Conservation (phyloP, 2,329 filamentous ascomycete species). For the Paradendryphiella salina region DNA sequence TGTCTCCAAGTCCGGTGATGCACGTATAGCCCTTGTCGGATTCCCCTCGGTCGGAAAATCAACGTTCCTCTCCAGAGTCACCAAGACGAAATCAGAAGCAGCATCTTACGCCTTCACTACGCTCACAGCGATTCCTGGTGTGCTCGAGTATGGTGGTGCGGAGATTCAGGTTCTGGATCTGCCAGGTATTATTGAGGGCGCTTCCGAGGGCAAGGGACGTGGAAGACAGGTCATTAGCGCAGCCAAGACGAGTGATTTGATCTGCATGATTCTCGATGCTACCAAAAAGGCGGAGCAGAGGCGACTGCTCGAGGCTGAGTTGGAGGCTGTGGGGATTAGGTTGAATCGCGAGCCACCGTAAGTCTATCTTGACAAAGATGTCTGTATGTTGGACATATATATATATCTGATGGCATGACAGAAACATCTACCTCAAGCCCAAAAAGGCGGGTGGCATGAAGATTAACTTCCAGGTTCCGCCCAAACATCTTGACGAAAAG, state of each 20-base stretch:
- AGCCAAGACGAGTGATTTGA: slow-evolving; percentile 96
- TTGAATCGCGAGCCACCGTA: slow-evolving; percentile 89
- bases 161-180: slow-evolving; percentile 98
- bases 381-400: no score
- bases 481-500: slow-evolving; percentile 92
- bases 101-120: slow-evolving; percentile 98
- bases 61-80: slow-evolving; percentile 98
- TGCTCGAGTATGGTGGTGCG: slow-evolving; percentile 94
- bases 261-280: slow-evolving; percentile 95
- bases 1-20: slow-evolving; percentile 95
- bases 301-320: slow-evolving; percentile 82
- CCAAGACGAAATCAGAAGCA: slow-evolving; percentile 94
- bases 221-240: slow-evolving; percentile 96
- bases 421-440: slow-evolving; percentile 94
- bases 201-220: slow-evolving; percentile 91
- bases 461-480: slow-evolving; percentile 88
- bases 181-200: slow-evolving; percentile 97
- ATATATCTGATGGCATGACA: slow-evolving; percentile 41
- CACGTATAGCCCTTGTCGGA: slow-evolving; percentile 94
- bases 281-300: slow-evolving; percentile 96
- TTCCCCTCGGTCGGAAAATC: slow-evolving; percentile 99
- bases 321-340: slow-evolving; percentile 93
- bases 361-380: neutral
- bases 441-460: slow-evolving; percentile 99
- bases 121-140: slow-evolving; percentile 93